Evolutionary conservation across 805 yeast species (phyloP).

Genomic region (Nakazawaea holstii): DNA sequence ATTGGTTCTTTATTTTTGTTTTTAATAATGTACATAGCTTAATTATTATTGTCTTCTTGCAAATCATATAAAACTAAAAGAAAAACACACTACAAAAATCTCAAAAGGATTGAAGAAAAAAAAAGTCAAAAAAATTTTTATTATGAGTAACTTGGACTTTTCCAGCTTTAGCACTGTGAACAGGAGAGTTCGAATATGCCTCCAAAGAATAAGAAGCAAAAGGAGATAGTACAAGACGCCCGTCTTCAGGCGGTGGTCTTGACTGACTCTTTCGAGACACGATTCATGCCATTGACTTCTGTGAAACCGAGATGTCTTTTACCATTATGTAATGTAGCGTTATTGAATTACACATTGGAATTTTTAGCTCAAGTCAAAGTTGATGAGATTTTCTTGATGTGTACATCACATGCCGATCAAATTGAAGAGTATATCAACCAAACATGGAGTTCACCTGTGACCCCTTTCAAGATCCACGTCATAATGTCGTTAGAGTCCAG

Average conservation of each 20-base stretch:
- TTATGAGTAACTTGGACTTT: not conserved
- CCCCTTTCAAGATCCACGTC: slow-evolving; percentile 79
- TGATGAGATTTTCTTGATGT: slow-evolving; percentile 82
- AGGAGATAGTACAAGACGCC: slow-evolving; percentile 60
- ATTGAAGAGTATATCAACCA: slow-evolving; percentile 74
- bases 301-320: slow-evolving; percentile 84
- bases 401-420: slow-evolving; percentile 87
- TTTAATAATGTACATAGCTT: not conserved
- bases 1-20: not conserved
- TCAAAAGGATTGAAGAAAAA: not conserved
- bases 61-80: no score
- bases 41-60: no score
- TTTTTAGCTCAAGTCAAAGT: slow-evolving; percentile 89
- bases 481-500: slow-evolving; percentile 80
- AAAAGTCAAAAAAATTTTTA: not conserved
- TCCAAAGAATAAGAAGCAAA: slow-evolving; percentile 45
- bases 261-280: slow-evolving; percentile 87
- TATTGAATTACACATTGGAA: slow-evolving; percentile 91
- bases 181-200: slow-evolving; percentile 26
- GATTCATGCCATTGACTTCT: slow-evolving; percentile 89
- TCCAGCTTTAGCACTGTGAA: not conserved
- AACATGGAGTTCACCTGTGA: slow-evolving; percentile 61
- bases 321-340: slow-evolving; percentile 89
- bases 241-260: slow-evolving; percentile 90
- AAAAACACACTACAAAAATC: not conserved